Base-by-base conservation (phyloP, 352 stramenopile genomes). In the Globisporangium abappressorium region DNA sequence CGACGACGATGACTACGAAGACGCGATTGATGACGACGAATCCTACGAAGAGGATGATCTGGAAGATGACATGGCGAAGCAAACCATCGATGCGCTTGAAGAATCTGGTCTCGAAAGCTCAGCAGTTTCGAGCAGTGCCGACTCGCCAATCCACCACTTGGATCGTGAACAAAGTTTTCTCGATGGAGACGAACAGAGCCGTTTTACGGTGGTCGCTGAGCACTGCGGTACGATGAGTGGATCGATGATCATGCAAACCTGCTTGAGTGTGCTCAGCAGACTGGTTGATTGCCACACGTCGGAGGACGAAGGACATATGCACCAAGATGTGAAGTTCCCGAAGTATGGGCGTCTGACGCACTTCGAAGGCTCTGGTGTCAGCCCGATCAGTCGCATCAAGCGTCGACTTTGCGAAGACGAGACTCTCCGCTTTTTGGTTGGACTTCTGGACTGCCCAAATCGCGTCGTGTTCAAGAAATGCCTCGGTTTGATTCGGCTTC, bases 241-340 rank as follows among this genome's bases (percentile, higher is more conserved):
- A 11, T 92, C 84, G 6, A 94, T 94, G 86, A 95, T 95, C 69
- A 86, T 94, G 78, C 88, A 95, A 63, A 94, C 88, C 6, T 95
- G 88, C 51, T 75, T 95, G 62, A 91, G 87, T 64, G 84, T 95
- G 5, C 71, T 95, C 22, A 93, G 84, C 65, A 80, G 87, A 24
- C 76, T 95, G 11, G 87, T 95, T 36, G 86, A 95, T 70, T 94
- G 86, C 57, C 85, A 94, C 55, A 94, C 88, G 20, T 79, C 85
- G 5, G 83, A 92, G 65, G 84, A 93, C 57, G 88, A 95, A 80
- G 86, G 84, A 4, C 81, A 86, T 51, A 87, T 93, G 69, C 76
- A 87, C 38, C 86, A 94, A 65, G 86, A 94, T 62, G 68, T 90
- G 36, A 83, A 81, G 47, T 93, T 91, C 41, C 86, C 86, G 3